Evolutionary conservation across 108 stramenopile genomes (phyloP).

Genomic region (Nannochloropsis oceanica): DNA sequence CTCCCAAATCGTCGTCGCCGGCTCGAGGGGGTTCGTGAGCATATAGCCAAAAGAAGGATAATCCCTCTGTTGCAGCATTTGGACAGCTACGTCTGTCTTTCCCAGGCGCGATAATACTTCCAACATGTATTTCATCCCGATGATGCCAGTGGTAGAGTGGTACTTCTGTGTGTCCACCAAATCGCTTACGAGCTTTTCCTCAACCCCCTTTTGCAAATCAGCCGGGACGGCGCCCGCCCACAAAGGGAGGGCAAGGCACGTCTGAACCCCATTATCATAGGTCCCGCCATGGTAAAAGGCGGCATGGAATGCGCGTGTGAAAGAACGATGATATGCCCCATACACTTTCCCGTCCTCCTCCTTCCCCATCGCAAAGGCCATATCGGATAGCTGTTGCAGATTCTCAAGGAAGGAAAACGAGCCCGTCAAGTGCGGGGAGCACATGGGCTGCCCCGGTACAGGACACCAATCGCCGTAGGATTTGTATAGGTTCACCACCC

Average conservation of each 20-base stretch:
- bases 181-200: slow-evolving; percentile 5
- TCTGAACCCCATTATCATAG: not conserved
- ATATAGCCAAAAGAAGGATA: slow-evolving; percentile 32
- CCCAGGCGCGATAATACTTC: slow-evolving; percentile 9
- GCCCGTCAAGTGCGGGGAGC: not conserved
- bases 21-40: slow-evolving; percentile 16
- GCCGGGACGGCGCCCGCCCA: slow-evolving; percentile 4
- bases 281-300: not conserved
- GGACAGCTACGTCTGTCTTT: slow-evolving; percentile 16
- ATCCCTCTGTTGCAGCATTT: slow-evolving; percentile 13
- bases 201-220: not conserved
- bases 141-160: slow-evolving; percentile 22
- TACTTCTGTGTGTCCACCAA: slow-evolving; percentile 13
- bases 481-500: not conserved
- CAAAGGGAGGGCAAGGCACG: not conserved
- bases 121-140: slow-evolving; percentile 27
- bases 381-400: not conserved
- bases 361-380: not conserved
- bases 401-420: not conserved
- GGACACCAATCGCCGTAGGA: not conserved
- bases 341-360: not conserved
- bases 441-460: not conserved
- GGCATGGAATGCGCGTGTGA: not conserved
- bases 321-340: not conserved
- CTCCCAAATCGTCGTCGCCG: slow-evolving; percentile 29